Conservation (phyloP, 768 basidiomycete genomes). For the Mycena leptocephala region DNA sequence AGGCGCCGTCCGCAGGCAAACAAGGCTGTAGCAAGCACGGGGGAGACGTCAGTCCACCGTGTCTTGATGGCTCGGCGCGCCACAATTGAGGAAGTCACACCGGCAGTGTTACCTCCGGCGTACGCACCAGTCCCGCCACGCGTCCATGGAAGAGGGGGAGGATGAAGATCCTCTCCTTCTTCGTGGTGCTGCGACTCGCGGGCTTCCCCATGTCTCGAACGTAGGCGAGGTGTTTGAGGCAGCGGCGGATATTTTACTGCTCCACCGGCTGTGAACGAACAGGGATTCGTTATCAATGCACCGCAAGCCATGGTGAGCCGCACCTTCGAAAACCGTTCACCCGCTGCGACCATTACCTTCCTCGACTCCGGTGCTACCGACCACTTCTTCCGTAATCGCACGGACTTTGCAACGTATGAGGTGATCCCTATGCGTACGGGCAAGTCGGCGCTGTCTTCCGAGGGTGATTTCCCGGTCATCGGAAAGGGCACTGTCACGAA, state of each 20-base stretch:
- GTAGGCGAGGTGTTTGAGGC: no score
- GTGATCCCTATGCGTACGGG: background rate
- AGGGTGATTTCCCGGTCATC: conserved; percentile 36
- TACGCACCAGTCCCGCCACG: no score
- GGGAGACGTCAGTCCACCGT: background rate
- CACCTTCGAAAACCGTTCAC: conserved; percentile 6
- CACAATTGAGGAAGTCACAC: no score
- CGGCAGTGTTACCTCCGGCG: no score
- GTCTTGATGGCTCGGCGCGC: background rate
- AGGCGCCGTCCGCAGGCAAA: background rate
- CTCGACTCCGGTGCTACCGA: conserved; percentile 43
- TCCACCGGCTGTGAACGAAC: no score
- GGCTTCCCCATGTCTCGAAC: no score
- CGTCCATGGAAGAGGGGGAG: no score
- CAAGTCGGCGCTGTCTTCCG: background rate
- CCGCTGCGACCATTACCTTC: background rate
- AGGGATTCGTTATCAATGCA: background rate
- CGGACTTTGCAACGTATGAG: background rate
- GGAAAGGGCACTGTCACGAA: conserved; percentile 41
- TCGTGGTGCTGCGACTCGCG: no score
- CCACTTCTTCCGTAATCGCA: no score
- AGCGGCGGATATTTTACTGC: no score
- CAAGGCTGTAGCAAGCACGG: background rate
- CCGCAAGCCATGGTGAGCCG: background rate
- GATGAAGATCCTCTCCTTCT: background rate